These are phyloP conservation scores for Parachaetomium inaequale DNA, from an alignment of 495 filamentous ascomycete species.

Conservation along the genomic window DNA sequence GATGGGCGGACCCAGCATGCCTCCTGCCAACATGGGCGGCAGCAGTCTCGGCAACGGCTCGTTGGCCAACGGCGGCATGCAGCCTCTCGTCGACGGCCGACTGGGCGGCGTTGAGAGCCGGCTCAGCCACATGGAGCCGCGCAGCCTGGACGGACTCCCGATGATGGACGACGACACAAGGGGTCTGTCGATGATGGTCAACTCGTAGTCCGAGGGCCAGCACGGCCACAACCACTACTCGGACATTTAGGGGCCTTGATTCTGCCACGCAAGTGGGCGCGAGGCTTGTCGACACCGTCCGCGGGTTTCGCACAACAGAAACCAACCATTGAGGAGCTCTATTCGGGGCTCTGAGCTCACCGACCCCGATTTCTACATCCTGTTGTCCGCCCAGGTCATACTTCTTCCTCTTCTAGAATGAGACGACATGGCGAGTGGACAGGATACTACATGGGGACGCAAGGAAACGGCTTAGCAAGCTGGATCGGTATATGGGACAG, in stretches of 20 bases:
- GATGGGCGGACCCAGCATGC: constrained; percentile 33
- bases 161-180: constrained; percentile 47
- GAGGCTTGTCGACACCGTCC: no score
- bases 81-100: constrained; percentile 34
- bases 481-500: background rate
- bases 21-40: constrained; percentile 36
- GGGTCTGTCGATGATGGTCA: constrained; percentile 33
- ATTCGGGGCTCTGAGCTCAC: background rate
- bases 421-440: background rate
- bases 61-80: constrained; percentile 33
- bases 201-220: constrained; percentile 17
- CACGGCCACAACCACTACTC: background rate
- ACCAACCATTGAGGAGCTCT: background rate
- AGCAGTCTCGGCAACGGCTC: constrained; percentile 25
- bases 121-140: constrained; percentile 40
- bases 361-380: background rate
- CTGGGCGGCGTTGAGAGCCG: constrained; percentile 41
- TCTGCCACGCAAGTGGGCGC: background rate
- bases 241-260: background rate
- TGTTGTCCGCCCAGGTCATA: background rate
- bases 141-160: constrained; percentile 41
- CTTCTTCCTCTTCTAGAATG: background rate
- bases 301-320: background rate
- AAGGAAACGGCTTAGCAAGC: background rate
- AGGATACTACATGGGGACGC: background rate